phyloP scores from a whole-genome alignment of 2,329 filamentous ascomycete genomes.

The Gliomastix tumulicola region DNA sequence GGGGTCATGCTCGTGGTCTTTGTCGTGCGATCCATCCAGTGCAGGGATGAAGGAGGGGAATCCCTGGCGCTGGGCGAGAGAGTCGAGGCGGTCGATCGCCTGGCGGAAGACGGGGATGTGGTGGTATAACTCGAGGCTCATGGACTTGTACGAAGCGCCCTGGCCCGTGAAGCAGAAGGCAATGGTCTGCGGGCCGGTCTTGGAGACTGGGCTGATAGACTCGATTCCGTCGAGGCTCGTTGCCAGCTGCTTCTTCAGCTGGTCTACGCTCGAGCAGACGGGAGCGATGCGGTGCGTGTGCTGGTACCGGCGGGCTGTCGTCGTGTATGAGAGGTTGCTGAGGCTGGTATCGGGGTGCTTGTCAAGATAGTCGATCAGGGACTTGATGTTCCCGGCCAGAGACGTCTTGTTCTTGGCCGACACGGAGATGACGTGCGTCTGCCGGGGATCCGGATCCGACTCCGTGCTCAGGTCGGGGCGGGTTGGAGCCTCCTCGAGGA shows the following conservation, averaged over 20 bases:
- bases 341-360: conserved; percentile 27
- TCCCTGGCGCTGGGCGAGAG: conserved; percentile 16
- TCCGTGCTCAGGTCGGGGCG: too few species aligned
- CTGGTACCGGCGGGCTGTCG: conserved; percentile 38
- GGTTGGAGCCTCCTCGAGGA: conserved; percentile 20
- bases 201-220: conserved; percentile 11
- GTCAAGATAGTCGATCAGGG: conserved; percentile 31
- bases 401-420: conserved; percentile 8
- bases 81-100: conserved; percentile 22
- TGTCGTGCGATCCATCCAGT: conserved; percentile 27
- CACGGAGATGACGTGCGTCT: conserved; percentile 13
- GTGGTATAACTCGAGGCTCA: conserved; percentile 23
- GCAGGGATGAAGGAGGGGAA: conserved; percentile 30
- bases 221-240: conserved; percentile 7
- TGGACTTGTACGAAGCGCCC: conserved; percentile 22
- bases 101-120: conserved; percentile 20
- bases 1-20: conserved; percentile 9
- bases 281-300: conserved; percentile 10
- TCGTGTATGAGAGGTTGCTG: conserved; percentile 43
- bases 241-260: conserved; percentile 12
- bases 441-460: conserved; percentile 34
- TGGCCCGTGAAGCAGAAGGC: conserved; percentile 38
- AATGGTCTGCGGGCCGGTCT: conserved; percentile 7
- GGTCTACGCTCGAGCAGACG: conserved; percentile 4
- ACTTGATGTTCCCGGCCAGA: conserved; percentile 13